Conservation (phyloP, 163 green algal species). For the Scenedesmus sp. region DNA sequence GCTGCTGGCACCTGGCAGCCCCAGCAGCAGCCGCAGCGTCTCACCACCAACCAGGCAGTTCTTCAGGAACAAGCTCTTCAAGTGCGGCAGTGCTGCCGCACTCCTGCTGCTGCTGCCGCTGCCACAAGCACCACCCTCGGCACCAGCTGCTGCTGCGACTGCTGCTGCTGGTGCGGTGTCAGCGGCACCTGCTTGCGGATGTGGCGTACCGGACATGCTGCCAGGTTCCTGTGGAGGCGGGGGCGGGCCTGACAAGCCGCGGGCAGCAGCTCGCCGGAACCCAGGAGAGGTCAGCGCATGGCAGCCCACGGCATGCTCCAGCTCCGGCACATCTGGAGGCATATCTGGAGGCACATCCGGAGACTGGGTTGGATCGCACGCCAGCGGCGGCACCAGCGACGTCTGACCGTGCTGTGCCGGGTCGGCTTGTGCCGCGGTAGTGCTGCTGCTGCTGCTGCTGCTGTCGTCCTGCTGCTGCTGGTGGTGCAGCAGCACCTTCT, state of each 20-base stretch:
- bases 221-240: not conserved
- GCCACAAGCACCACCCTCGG: not conserved
- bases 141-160: not conserved
- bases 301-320: not conserved
- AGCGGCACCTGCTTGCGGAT: not conserved
- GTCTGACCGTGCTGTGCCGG: not conserved
- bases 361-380: no score
- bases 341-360: no score
- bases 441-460: constrained; percentile 11
- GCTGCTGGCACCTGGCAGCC: not conserved
- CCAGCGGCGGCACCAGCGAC: not conserved
- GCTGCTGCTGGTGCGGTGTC: not conserved
- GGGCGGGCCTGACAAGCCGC: not conserved
- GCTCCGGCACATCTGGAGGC: not conserved
- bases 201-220: not conserved
- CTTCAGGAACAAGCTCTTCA: constrained; percentile 39
- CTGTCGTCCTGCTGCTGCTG: not conserved
- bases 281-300: constrained; percentile 30
- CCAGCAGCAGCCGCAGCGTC: constrained; percentile 20
- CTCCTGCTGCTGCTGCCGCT: not conserved
- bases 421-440: not conserved
- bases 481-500: constrained; percentile 41
- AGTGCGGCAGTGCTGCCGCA: not conserved
- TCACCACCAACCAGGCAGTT: constrained; percentile 1
- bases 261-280: not conserved